A percentile compares a stretch with the other conserved stretches of the same genome.
phyloP scores from a whole-genome alignment of 176 grass and related monocot genomes.

The Urochloa ruziziensis region DNA sequence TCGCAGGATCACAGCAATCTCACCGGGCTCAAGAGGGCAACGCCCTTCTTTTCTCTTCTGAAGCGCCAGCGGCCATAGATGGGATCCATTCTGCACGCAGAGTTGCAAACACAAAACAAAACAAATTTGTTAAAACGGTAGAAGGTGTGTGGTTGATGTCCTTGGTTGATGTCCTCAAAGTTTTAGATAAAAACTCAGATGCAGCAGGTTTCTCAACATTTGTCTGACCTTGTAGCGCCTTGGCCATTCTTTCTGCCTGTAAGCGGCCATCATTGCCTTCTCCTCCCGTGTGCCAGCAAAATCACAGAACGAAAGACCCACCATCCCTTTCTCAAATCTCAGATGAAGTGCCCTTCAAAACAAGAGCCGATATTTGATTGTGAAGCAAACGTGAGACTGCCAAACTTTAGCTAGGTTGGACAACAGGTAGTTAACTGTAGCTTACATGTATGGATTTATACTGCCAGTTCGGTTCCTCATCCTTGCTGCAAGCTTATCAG shows the following conservation, averaged over 20 bases:
- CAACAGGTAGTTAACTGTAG: neutral
- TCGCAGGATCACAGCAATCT: slow-evolving; percentile 81
- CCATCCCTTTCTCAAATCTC: slow-evolving; percentile 90
- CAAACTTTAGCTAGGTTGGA: slow-evolving; percentile 1
- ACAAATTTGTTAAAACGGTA: neutral
- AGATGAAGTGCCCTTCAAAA: slow-evolving; percentile 77
- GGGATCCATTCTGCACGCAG: slow-evolving; percentile 79
- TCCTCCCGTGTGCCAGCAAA: slow-evolving; percentile 78
- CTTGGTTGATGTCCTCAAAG: neutral
- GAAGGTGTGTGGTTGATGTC: neutral
- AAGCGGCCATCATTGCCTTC: slow-evolving; percentile 86
- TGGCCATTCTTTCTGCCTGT: slow-evolving; percentile 97
- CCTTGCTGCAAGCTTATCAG: slow-evolving; percentile 65
- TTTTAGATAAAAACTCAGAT: neutral
- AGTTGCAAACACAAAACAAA: neutral
- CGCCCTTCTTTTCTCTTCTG: slow-evolving; percentile 95
- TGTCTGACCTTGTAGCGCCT: slow-evolving; percentile 75
- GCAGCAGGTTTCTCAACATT: neutral
- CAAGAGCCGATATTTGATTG: neutral
- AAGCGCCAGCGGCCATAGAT: slow-evolving; percentile 84
- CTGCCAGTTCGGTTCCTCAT: slow-evolving; percentile 72
- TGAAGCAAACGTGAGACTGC: neutral
- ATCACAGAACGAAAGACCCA: slow-evolving; percentile 79
- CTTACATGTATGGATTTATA: slow-evolving; percentile 76
- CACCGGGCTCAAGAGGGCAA: slow-evolving; percentile 90